A percentile compares a stretch with the other conserved stretches of the same genome.
phyloP scores from a whole-genome alignment of 805 yeast genomes.

The Metschnikowia kofuensis region DNA sequence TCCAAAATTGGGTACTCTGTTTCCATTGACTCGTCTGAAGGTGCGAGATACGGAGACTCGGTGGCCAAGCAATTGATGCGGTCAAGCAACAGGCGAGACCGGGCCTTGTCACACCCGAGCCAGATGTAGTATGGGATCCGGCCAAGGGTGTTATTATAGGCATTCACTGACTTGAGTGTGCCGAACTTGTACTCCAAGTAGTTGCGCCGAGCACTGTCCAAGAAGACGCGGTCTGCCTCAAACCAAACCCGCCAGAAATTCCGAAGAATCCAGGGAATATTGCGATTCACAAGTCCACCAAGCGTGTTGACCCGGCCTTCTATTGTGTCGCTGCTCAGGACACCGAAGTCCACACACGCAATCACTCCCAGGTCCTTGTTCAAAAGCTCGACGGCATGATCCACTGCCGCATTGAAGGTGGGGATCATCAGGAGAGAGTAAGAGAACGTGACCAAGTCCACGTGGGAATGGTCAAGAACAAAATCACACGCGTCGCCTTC shows the following conservation, averaged over 20 bases:
- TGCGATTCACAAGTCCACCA: conserved; percentile 71
- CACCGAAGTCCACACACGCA: conserved; percentile 78
- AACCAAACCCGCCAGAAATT: conserved; percentile 89
- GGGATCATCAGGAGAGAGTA: conserved; percentile 87
- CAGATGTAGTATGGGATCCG: conserved; percentile 80
- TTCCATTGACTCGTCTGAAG: conserved; percentile 33
- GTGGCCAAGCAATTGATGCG: conserved; percentile 74
- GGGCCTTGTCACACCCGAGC: conserved; percentile 57
- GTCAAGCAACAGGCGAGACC: conserved; percentile 45
- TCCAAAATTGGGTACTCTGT: conserved; percentile 18
- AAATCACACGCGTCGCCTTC: conserved; percentile 78
- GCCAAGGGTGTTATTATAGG: conserved; percentile 63
- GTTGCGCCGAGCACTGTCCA: conserved; percentile 79
- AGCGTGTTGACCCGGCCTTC: conserved; percentile 69
- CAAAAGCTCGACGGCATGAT: conserved; percentile 55
- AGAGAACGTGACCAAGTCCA: conserved; percentile 76
- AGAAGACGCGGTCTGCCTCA: conserved; percentile 75
- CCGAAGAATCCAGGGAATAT: conserved; percentile 72
- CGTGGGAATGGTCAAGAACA: conserved; percentile 43
- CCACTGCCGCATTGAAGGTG: conserved; percentile 73
- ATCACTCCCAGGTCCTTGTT: conserved; percentile 56
- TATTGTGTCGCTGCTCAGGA: conserved; percentile 61
- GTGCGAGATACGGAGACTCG: conserved; percentile 79
- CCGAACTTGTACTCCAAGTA: conserved; percentile 82
- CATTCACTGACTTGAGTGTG: conserved; percentile 70